A percentile compares a stretch with the other conserved stretches of the same genome.
These are phyloP conservation scores for Fusarium lateritium DNA, from an alignment of 2,329 filamentous ascomycete species.

Conservation along the genomic window DNA sequence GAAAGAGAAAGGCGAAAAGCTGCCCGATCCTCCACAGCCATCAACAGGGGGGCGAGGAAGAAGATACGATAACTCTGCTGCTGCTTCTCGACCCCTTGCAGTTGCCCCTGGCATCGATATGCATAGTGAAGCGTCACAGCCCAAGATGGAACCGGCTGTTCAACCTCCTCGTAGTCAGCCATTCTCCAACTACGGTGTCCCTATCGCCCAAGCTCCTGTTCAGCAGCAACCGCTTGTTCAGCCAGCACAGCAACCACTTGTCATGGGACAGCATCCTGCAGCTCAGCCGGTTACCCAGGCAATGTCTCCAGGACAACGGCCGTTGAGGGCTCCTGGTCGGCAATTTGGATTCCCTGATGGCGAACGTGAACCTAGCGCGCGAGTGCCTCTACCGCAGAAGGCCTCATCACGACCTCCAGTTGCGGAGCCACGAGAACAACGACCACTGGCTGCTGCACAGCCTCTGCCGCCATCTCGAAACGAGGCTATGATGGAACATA, in stretches of 20 bases:
- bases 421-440: constrained; percentile 54
- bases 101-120: constrained; percentile 63
- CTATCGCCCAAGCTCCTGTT: constrained; percentile 61
- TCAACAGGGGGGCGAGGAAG: constrained; percentile 64
- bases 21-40: constrained; percentile 72
- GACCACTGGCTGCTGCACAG: constrained; percentile 54
- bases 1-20: constrained; percentile 68
- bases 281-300: constrained; percentile 58
- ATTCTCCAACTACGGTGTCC: constrained; percentile 61
- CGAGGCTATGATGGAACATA: constrained; percentile 53
- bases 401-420: constrained; percentile 50
- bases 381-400: constrained; percentile 60
- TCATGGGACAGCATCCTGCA: constrained; percentile 55
- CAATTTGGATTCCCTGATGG: constrained; percentile 63
- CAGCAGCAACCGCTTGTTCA: constrained; percentile 53
- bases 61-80: constrained; percentile 62
- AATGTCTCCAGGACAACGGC: constrained; percentile 63
- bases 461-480: constrained; percentile 53
- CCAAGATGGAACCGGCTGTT: constrained; percentile 61
- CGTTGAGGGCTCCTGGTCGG: constrained; percentile 60
- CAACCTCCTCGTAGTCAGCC: constrained; percentile 56
- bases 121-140: constrained; percentile 60
- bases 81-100: constrained; percentile 60
- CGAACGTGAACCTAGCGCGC: constrained; percentile 53
- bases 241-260: constrained; percentile 49